phyloP scores from a whole-genome alignment of 139 green algal species.

The Tetraselmis chui region DNA sequence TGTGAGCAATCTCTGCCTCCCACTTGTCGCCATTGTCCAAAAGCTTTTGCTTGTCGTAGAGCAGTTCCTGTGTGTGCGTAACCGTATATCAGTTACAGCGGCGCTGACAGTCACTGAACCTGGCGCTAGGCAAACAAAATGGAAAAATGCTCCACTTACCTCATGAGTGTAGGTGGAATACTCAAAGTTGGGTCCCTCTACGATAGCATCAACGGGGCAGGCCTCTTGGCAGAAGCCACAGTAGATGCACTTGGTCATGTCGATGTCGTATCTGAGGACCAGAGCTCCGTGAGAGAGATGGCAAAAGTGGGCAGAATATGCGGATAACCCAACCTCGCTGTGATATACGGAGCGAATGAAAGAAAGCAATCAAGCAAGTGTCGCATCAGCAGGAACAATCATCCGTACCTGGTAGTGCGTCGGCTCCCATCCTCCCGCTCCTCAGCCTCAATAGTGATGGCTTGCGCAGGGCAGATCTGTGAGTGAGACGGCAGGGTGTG shows the following conservation, averaged over 20 bases:
- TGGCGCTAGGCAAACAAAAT: constrained; percentile 4
- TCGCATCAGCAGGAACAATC: too few species aligned
- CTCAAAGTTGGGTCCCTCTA: constrained; percentile 98
- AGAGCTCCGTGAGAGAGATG: too few species aligned
- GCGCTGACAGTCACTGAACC: not conserved
- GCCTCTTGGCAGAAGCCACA: constrained; percentile 72
- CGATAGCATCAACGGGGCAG: constrained; percentile 97
- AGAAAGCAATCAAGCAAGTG: too few species aligned
- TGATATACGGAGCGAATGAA: too few species aligned
- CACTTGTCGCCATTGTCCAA: constrained; percentile 93
- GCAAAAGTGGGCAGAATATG: too few species aligned
- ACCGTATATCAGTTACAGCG: not conserved
- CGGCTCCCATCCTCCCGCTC: constrained; percentile 94
- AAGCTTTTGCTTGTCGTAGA: constrained; percentile 99
- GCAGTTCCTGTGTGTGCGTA: constrained; percentile 86
- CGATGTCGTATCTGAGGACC: constrained; percentile 86
- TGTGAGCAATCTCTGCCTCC: constrained; percentile 95
- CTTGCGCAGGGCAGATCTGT: constrained; percentile 73
- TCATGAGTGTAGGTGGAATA: constrained; percentile 93
- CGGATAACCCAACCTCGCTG: too few species aligned
- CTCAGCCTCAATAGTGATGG: constrained; percentile 99
- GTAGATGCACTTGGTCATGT: constrained; percentile 99
- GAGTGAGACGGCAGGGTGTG: not conserved
- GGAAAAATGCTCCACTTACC: constrained; percentile 38
- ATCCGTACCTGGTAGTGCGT: constrained; percentile 68